Percentiles rank a stretch among this genome's conserved stretches.
Evolutionary conservation across 1,284 basidiomycete species (phyloP).

Genomic region (Hymenochaete sp.): DNA sequence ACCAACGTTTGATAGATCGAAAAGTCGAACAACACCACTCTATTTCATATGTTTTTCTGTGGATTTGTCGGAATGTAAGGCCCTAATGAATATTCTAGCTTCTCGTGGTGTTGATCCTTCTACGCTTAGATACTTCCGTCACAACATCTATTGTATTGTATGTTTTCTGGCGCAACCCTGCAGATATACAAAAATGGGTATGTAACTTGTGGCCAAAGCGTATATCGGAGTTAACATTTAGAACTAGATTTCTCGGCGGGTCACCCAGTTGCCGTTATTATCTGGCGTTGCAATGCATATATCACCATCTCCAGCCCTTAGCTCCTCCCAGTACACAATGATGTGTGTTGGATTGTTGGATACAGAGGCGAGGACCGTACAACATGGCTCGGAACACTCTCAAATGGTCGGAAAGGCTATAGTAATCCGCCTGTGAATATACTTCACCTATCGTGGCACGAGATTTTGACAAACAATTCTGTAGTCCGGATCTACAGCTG

Average conservation of each 20-base stretch:
- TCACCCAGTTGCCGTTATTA: conserved; percentile 6
- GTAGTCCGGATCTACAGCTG: conserved; percentile 46
- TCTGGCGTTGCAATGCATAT: conserved; percentile 9
- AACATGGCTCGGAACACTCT: conserved; percentile 28
- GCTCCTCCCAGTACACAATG: not conserved
- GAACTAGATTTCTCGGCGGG: conserved; percentile 17
- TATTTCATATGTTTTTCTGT: too few species aligned
- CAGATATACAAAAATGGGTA: conserved; percentile 18
- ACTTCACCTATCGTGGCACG: not conserved
- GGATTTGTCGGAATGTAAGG: too few species aligned
- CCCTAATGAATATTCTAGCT: too few species aligned
- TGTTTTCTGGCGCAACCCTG: conserved; percentile 27
- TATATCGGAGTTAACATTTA: conserved; percentile 25
- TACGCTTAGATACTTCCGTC: conserved; percentile 33
- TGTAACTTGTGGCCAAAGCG: conserved; percentile 20
- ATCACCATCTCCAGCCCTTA: conserved; percentile 8
- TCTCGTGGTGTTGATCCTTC: conserved; percentile 13
- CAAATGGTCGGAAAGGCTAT: conserved; percentile 40
- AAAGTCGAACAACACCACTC: too few species aligned
- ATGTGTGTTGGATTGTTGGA: conserved; percentile 12
- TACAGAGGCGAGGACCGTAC: conserved; percentile 22
- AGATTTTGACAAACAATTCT: not conserved
- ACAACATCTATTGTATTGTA: conserved; percentile 43
- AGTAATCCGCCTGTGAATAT: conserved; percentile 46
- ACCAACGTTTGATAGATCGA: conserved; percentile 4